phyloP scores from a whole-genome alignment of 768 basidiomycete species.

The Mycena kentingensis region DNA sequence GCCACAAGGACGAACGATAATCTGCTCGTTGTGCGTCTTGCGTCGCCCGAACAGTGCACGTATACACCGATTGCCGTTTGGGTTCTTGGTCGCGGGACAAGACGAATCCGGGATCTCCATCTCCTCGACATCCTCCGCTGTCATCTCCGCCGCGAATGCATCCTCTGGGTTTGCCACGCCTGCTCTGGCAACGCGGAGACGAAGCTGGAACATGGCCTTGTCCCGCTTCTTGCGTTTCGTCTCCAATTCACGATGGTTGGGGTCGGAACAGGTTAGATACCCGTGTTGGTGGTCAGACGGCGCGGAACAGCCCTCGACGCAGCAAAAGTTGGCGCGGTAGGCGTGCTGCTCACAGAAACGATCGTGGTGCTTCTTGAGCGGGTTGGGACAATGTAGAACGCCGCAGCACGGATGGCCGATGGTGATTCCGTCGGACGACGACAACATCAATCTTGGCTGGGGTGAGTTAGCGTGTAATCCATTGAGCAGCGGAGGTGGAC shows the following conservation, averaged over 20 bases:
- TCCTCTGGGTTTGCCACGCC: not conserved
- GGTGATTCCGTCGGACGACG: slow-evolving; percentile 29
- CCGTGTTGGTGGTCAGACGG: slow-evolving; percentile 17
- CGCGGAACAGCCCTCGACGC: slow-evolving; percentile 28
- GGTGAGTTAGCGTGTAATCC: not conserved
- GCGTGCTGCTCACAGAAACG: slow-evolving; percentile 29
- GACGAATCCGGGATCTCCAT: not conserved
- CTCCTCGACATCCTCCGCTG: not conserved
- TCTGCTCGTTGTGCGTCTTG: not conserved
- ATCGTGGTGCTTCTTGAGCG: slow-evolving; percentile 17
- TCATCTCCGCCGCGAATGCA: not conserved
- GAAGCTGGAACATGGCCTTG: slow-evolving; percentile 30
- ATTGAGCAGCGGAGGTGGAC: not conserved
- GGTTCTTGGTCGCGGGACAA: not conserved
- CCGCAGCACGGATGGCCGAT: slow-evolving; percentile 34
- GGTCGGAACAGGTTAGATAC: slow-evolving; percentile 21
- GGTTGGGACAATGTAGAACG: slow-evolving; percentile 28
- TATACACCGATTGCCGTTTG: not conserved
- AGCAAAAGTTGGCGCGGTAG: slow-evolving; percentile 16
- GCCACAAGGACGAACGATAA: too few species aligned
- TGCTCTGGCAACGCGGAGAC: not conserved
- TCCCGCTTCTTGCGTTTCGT: slow-evolving; percentile 15
- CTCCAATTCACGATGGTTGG: slow-evolving; percentile 27
- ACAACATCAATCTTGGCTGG: slow-evolving; percentile 22
- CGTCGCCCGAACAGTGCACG: not conserved